A percentile compares a stretch with the other conserved stretches of the same genome.
Evolutionary conservation across 2,329 filamentous ascomycete species (phyloP).

Genomic region (Penicillium sp.): DNA sequence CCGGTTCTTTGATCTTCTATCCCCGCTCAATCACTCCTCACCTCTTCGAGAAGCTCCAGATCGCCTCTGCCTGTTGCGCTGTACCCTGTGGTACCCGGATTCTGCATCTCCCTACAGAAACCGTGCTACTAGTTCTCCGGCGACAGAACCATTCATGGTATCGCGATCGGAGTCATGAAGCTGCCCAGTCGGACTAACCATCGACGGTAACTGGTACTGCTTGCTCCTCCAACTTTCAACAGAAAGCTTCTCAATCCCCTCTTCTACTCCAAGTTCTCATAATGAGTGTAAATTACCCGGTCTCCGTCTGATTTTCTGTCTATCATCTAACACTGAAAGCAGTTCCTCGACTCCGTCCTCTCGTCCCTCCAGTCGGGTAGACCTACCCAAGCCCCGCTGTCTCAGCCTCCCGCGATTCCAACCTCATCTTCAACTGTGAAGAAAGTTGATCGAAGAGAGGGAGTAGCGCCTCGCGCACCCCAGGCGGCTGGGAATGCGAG

Average conservation of each 20-base stretch:
- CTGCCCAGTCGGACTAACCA: constrained; percentile 42
- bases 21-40: constrained; percentile 17
- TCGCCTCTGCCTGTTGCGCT: background rate
- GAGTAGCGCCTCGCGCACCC: constrained; percentile 19
- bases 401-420: constrained; percentile 32
- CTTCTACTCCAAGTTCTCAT: constrained; percentile 10
- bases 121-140: background rate
- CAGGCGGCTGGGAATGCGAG: constrained; percentile 24
- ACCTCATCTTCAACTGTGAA: constrained; percentile 29
- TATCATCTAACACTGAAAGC: constrained; percentile 27
- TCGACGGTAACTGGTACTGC: constrained; percentile 40
- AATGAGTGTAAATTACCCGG: constrained; percentile 44
- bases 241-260: constrained; percentile 5
- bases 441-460: constrained; percentile 30
- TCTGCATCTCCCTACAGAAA: background rate
- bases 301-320: background rate
- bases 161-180: constrained; percentile 46
- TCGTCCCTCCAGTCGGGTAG: constrained; percentile 54
- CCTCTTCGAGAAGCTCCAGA: constrained; percentile 3
- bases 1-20: constrained; percentile 13
- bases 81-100: background rate
- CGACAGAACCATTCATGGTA: constrained; percentile 26
- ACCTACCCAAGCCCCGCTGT: constrained; percentile 35
- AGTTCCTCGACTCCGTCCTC: constrained; percentile 58
- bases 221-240: constrained; percentile 18